phyloP scores from a whole-genome alignment of 148 eudicot genomes.

The Heliamphora exappendiculata region DNA sequence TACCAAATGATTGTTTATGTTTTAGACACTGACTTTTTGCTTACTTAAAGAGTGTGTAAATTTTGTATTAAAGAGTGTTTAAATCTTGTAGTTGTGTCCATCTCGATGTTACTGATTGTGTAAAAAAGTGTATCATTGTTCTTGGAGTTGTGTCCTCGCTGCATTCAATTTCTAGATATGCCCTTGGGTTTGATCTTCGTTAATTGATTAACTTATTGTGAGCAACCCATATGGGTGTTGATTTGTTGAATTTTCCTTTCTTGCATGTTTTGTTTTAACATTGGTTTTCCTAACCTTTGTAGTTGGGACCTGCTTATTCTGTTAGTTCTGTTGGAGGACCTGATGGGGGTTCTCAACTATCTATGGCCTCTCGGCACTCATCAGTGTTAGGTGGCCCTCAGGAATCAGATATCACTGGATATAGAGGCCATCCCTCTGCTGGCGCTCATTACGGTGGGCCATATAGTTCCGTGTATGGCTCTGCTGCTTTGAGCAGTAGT shows the following conservation, averaged over 20 bases:
- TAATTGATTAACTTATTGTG: background rate
- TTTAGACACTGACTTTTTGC: no score
- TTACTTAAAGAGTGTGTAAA: no score
- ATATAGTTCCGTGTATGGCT: constrained; percentile 62
- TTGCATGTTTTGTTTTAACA: background rate
- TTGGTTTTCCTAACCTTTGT: constrained; percentile 4
- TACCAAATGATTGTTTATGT: no score
- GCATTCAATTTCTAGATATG: no score
- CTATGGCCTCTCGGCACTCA: constrained; percentile 48
- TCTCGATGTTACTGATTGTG: no score
- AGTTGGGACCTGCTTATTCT: constrained; percentile 43
- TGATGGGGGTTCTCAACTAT: constrained; percentile 38
- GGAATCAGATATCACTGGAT: constrained; percentile 53
- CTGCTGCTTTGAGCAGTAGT: constrained; percentile 42
- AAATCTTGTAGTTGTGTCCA: no score
- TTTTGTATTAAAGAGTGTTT: no score
- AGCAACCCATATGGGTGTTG: background rate
- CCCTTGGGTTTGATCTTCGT: no score
- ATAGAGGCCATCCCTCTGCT: constrained; percentile 48
- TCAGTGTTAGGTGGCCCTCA: constrained; percentile 44
- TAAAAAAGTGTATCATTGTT: no score
- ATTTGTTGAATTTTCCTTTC: background rate
- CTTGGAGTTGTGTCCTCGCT: no score
- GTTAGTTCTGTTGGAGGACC: constrained; percentile 30
- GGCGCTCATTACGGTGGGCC: constrained; percentile 68